These are phyloP conservation scores for Urochloa ruziziensis DNA, from an alignment of 176 grass and related monocot genomes.

Conservation along the genomic window DNA sequence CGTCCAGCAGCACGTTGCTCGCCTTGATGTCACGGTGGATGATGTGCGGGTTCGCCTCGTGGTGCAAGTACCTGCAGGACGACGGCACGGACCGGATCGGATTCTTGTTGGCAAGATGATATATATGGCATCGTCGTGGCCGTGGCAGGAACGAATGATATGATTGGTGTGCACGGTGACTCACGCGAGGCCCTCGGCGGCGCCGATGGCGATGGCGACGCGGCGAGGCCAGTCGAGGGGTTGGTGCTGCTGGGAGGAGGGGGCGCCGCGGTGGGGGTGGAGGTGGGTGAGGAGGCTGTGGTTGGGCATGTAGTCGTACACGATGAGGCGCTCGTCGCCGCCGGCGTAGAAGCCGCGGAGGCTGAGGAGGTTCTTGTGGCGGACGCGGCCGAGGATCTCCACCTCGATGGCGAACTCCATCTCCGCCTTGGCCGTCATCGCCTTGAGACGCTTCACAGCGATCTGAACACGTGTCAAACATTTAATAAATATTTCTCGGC, in stretches of 20 bases:
- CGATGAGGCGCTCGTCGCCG: constrained; percentile 68
- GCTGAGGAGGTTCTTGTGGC: constrained; percentile 70
- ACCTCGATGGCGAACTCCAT: constrained; percentile 87
- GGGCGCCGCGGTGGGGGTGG: constrained; percentile 42
- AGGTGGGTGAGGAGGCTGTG: constrained; percentile 72
- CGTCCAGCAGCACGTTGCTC: constrained; percentile 77
- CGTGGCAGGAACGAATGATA: neutral
- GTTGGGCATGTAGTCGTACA: constrained; percentile 91
- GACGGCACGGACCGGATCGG: no score
- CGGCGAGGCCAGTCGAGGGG: constrained; percentile 64
- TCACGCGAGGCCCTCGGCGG: constrained; percentile 65
- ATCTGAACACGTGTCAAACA: constrained; percentile 26
- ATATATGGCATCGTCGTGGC: neutral
- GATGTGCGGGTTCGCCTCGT: constrained; percentile 70
- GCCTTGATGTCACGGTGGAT: constrained; percentile 81
- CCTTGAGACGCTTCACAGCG: constrained; percentile 75
- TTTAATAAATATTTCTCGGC: neutral
- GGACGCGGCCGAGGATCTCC: constrained; percentile 72
- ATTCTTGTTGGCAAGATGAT: neutral
- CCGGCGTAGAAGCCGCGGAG: constrained; percentile 69
- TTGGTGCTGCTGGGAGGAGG: constrained; percentile 26
- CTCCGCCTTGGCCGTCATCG: constrained; percentile 67
- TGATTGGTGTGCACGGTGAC: neutral
- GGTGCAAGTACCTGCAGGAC: constrained; percentile 58
- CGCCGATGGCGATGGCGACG: constrained; percentile 57